These are phyloP conservation scores for Beauveria caledonica DNA, from an alignment of 2,329 filamentous ascomycete species.

Conservation along the genomic window DNA sequence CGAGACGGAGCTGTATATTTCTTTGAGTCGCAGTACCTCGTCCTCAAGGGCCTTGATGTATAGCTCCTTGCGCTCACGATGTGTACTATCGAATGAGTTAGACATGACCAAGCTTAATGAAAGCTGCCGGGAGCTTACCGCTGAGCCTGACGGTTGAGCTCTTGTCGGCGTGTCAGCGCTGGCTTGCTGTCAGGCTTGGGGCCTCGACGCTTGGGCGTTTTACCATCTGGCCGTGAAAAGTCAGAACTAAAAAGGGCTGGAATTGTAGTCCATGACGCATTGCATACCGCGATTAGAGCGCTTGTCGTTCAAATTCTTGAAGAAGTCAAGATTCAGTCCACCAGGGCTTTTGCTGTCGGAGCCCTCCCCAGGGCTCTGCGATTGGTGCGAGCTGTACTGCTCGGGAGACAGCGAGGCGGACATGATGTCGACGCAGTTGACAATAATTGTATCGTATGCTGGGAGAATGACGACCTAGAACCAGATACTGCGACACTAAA, in stretches of 20 bases:
- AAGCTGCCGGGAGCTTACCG: slow-evolving; percentile 48
- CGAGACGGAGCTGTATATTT: slow-evolving; percentile 65
- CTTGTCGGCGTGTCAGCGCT: slow-evolving; percentile 82
- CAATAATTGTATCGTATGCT: not conserved
- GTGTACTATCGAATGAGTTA: slow-evolving; percentile 53
- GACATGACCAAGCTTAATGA: not conserved
- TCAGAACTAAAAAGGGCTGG: not conserved
- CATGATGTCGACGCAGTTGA: not conserved
- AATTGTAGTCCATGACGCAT: not conserved
- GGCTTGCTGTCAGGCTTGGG: slow-evolving; percentile 97
- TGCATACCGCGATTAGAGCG: slow-evolving; percentile 63
- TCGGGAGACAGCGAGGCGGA: slow-evolving; percentile 36
- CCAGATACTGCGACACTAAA: not conserved
- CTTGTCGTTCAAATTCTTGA: slow-evolving; percentile 64
- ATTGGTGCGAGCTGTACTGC: slow-evolving; percentile 22
- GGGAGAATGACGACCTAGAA: not conserved
- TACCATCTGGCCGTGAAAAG: slow-evolving; percentile 53
- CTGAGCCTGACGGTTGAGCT: slow-evolving; percentile 91
- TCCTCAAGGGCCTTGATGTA: slow-evolving; percentile 93
- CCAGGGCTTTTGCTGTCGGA: slow-evolving; percentile 27
- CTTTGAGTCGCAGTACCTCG: slow-evolving; percentile 81
- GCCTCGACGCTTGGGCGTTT: slow-evolving; percentile 79
- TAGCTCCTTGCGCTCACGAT: slow-evolving; percentile 91
- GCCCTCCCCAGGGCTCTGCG: slow-evolving; percentile 19
- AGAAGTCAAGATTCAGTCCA: slow-evolving; percentile 49